Conservation (phyloP, 768 basidiomycete species). For the Boletus tylopilopsis region DNA sequence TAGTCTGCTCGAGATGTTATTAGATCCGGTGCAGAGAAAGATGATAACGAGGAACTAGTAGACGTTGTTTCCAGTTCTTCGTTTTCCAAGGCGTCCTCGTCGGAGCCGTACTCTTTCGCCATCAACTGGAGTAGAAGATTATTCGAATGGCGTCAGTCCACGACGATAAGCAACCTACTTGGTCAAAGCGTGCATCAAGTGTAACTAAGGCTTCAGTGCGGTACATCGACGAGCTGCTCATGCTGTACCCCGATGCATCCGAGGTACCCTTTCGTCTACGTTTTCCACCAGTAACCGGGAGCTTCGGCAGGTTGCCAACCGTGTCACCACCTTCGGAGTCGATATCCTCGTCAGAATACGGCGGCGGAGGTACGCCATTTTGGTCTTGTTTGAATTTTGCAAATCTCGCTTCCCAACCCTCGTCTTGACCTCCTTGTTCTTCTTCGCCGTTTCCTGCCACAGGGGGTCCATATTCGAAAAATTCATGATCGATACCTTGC, state of each 20-base stretch:
- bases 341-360: constrained; percentile 49
- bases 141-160: neutral
- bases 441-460: constrained; percentile 19
- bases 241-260: constrained; percentile 91
- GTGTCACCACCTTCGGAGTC: constrained; percentile 79
- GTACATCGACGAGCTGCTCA: constrained; percentile 96
- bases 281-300: constrained; percentile 79
- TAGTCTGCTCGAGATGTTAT: constrained; percentile 87
- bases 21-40: constrained; percentile 68
- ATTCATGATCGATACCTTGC: constrained; percentile 65
- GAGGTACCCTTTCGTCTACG: constrained; percentile 70
- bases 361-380: constrained; percentile 18
- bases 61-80: constrained; percentile 46
- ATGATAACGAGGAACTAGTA: constrained; percentile 35
- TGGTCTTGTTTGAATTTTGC: constrained; percentile 68
- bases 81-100: constrained; percentile 46
- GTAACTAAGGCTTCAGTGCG: constrained; percentile 85
- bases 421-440: constrained; percentile 28
- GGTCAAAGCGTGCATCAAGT: constrained; percentile 91
- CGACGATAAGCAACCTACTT: constrained; percentile 49
- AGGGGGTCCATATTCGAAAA: constrained; percentile 45
- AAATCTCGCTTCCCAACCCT: constrained; percentile 79
- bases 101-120: constrained; percentile 70
- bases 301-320: constrained; percentile 64
- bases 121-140: constrained; percentile 49